These are phyloP conservation scores for Capsella rubella DNA, from an alignment of 441 rosid species.

Conservation along the genomic window DNA sequence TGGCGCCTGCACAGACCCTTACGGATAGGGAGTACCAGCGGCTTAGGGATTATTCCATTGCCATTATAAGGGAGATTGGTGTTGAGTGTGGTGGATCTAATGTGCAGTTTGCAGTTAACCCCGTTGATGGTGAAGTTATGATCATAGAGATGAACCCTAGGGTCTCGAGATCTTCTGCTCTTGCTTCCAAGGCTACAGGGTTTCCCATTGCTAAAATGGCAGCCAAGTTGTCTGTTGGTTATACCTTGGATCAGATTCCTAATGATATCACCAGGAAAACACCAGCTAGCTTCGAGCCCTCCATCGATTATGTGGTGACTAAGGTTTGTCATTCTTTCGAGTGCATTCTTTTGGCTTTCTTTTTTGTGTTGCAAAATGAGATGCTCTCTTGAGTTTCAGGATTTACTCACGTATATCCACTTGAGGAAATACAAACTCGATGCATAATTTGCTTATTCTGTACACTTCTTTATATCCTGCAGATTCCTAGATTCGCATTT, in stretches of 20 bases:
- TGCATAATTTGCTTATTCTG: conserved; percentile 5
- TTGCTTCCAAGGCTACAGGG: conserved; percentile 97
- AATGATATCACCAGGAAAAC: conserved; percentile 97
- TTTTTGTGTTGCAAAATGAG: neutral
- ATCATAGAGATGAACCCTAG: conserved; percentile 98
- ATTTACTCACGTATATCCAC: neutral
- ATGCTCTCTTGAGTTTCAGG: conserved; percentile 9
- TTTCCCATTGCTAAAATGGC: conserved; percentile 99
- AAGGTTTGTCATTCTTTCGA: conserved; percentile 58
- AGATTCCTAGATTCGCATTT: conserved; percentile 96
- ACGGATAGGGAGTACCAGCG: conserved; percentile 94
- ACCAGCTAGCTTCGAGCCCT: conserved; percentile 98
- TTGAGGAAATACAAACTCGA: neutral
- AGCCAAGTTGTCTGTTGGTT: conserved; percentile 93
- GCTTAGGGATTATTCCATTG: conserved; percentile 86
- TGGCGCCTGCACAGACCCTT: conserved; percentile 94
- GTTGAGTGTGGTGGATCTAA: conserved; percentile 98
- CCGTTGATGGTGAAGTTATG: conserved; percentile 97
- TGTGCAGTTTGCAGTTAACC: conserved; percentile 96
- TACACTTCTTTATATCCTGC: conserved; percentile 32
- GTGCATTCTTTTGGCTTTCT: neutral
- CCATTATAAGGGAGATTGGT: conserved; percentile 95
- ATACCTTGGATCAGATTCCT: conserved; percentile 93
- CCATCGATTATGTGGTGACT: conserved; percentile 97
- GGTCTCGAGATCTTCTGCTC: conserved; percentile 92